Conservation (phyloP, 441 rosid genomes). For the Syzygium syzygioides region DNA sequence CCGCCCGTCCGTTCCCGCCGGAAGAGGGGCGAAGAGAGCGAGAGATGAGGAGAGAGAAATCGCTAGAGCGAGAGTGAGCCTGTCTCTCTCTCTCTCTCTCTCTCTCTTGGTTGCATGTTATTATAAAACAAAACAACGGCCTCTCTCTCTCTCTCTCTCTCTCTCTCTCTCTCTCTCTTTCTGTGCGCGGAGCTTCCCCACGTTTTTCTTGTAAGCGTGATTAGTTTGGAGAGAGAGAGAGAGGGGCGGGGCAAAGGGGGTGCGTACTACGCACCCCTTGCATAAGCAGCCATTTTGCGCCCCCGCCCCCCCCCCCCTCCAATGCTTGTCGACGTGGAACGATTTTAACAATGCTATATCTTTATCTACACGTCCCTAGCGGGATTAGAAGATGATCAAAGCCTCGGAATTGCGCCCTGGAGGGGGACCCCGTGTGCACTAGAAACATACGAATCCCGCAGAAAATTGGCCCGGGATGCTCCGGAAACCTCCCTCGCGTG, state of each 20-base stretch:
- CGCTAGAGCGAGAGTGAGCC: background rate
- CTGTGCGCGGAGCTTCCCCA: background rate
- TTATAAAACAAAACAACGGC: background rate
- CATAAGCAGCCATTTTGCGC: slow-evolving; percentile 6
- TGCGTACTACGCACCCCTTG: slow-evolving; percentile 34
- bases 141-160: background rate
- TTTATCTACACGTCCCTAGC: no score
- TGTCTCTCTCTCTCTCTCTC: background rate
- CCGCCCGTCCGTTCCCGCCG: background rate
- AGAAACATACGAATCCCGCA: no score
- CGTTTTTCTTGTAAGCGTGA: background rate
- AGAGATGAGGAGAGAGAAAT: background rate
- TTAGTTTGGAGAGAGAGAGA: background rate
- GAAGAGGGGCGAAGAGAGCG: background rate
- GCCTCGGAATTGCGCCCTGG: no score
- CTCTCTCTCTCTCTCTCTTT: background rate
- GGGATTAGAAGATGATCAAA: no score
- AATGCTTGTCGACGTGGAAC: no score
- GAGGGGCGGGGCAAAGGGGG: slow-evolving; percentile 3
- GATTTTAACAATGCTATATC: no score
- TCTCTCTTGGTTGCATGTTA: background rate
- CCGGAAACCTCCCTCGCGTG: no score
- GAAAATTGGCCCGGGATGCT: no score
- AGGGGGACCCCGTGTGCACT: no score
- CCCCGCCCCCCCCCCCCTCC: background rate